Evolutionary conservation across 192 early-diverging fungal genomes (phyloP).

Genomic region (Entophlyctis helioformis): DNA sequence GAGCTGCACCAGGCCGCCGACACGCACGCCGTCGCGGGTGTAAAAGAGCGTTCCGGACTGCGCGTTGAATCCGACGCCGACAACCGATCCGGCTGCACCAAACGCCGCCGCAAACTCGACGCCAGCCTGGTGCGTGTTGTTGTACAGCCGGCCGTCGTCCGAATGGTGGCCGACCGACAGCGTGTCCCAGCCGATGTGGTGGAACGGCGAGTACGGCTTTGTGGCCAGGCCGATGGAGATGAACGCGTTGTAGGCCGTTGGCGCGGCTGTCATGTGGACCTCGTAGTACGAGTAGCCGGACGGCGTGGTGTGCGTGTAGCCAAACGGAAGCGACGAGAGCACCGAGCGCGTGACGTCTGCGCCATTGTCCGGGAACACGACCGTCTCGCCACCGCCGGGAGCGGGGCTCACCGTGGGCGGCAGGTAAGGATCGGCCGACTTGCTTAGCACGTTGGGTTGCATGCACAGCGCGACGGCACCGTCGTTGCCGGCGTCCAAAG

Average conservation of each 20-base stretch:
- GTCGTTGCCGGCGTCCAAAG: no score
- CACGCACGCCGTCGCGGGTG: not conserved
- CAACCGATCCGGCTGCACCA: not conserved
- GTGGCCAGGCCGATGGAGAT: constrained; percentile 24
- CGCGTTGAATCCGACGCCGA: not conserved
- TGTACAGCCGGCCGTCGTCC: constrained; percentile 32
- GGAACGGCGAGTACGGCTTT: constrained; percentile 23
- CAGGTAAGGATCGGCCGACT: constrained; percentile 2
- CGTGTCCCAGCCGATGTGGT: constrained; percentile 33
- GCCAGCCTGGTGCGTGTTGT: not conserved
- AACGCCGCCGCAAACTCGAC: no score
- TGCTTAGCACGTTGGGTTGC: not conserved
- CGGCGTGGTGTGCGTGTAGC: not conserved
- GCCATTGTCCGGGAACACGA: constrained; percentile 1
- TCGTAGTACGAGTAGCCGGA: constrained; percentile 15
- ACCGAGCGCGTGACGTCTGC: not conserved
- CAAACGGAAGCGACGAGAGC: constrained; percentile 1
- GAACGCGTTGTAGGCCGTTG: constrained; percentile 10
- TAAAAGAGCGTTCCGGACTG: not conserved
- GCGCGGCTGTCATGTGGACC: no score
- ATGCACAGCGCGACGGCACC: no score
- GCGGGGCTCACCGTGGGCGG: no score
- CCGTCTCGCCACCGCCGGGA: no score
- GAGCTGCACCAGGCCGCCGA: not conserved
- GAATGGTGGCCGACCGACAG: constrained; percentile 24